phyloP scores from a whole-genome alignment of 306 rosid species.

The Pterocarpus macrocarpus region DNA sequence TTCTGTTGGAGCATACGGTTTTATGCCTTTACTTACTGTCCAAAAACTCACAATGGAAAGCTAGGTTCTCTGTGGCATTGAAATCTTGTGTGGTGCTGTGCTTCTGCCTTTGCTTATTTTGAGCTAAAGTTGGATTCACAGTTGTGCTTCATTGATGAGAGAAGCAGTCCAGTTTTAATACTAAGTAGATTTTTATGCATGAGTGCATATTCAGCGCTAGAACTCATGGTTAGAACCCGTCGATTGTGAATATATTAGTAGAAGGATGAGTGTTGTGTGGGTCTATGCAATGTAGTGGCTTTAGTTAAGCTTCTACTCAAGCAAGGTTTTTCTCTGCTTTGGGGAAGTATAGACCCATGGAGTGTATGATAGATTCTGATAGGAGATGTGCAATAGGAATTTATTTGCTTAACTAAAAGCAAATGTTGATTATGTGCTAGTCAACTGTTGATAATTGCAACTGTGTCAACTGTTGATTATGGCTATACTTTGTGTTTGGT shows the following conservation, averaged over 20 bases:
- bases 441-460: slow-evolving; percentile 20
- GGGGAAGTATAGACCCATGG: slow-evolving; percentile 7
- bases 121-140: slow-evolving; percentile 36
- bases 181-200: neutral
- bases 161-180: neutral
- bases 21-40: slow-evolving; percentile 11
- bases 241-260: slow-evolving; percentile 39
- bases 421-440: slow-evolving; percentile 10
- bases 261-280: slow-evolving; percentile 18
- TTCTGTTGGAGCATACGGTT: slow-evolving; percentile 17
- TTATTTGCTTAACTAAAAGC: neutral
- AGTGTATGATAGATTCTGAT: slow-evolving; percentile 18
- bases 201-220: slow-evolving; percentile 17
- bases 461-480: neutral
- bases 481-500: slow-evolving; percentile 17
- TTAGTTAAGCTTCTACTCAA: slow-evolving; percentile 30
- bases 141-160: slow-evolving; percentile 27
- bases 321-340: slow-evolving; percentile 15
- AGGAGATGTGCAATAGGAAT: slow-evolving; percentile 18
- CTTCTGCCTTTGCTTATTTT: slow-evolving; percentile 24
- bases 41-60: slow-evolving; percentile 26
- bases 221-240: neutral
- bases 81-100: neutral
- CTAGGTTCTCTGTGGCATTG: slow-evolving; percentile 39
- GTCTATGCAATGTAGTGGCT: slow-evolving; percentile 11